Evolutionary conservation across 345 rosid genomes (phyloP).

Genomic region (Noccaea bulbosa): DNA sequence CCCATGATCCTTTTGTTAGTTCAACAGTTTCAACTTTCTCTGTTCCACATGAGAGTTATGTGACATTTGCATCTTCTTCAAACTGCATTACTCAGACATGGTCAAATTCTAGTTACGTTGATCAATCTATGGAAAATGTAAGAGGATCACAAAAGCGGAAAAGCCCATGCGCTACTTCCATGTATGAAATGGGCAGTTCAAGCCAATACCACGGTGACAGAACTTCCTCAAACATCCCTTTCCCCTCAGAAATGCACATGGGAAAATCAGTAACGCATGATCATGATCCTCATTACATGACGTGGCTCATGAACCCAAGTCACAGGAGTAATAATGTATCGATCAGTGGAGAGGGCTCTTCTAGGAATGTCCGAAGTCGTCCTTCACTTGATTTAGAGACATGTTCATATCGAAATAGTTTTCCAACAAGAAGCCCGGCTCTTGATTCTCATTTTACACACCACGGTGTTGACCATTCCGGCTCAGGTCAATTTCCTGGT

Average conservation of each 20-base stretch:
- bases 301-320: constrained; percentile 54
- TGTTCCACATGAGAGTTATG: constrained; percentile 56
- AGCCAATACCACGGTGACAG: constrained; percentile 64
- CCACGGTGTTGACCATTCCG: constrained; percentile 54
- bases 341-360: constrained; percentile 67
- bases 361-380: constrained; percentile 82
- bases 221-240: constrained; percentile 66
- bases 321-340: constrained; percentile 55
- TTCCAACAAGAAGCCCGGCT: constrained; percentile 47
- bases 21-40: constrained; percentile 50
- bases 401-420: constrained; percentile 50
- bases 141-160: constrained; percentile 79
- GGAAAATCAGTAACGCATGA: constrained; percentile 53
- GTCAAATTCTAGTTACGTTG: constrained; percentile 58
- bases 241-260: constrained; percentile 53
- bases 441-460: constrained; percentile 48
- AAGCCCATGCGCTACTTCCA: constrained; percentile 65
- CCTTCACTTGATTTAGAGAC: constrained; percentile 65
- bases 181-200: constrained; percentile 71
- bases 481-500: constrained; percentile 50
- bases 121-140: constrained; percentile 56
- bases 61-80: constrained; percentile 63
- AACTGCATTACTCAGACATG: constrained; percentile 59
- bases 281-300: constrained; percentile 54
- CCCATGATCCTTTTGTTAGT: constrained; percentile 56